Conservation (phyloP, 345 rosid species). For the Salix udensis region DNA sequence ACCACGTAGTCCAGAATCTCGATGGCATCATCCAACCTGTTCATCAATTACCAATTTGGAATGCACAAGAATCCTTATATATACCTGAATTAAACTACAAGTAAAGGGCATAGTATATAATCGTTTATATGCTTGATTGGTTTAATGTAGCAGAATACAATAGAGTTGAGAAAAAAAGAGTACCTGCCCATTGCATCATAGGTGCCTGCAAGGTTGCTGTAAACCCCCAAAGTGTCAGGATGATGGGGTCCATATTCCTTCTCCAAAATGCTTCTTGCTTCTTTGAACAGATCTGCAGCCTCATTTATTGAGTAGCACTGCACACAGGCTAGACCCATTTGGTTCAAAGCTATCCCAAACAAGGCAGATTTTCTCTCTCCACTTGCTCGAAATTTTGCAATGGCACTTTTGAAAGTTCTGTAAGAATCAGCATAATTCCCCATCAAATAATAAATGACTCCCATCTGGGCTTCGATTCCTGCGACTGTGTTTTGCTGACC, state of each 20-base stretch:
- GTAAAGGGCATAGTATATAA: not conserved
- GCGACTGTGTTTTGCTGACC: conserved; percentile 76
- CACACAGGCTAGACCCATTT: conserved; percentile 85
- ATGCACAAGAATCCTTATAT: not conserved
- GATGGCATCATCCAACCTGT: conserved; percentile 89
- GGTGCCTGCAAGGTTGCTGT: conserved; percentile 92
- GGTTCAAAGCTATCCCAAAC: conserved; percentile 82
- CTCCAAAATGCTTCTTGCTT: conserved; percentile 76
- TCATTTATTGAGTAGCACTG: conserved; percentile 69
- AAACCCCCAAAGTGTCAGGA: conserved; percentile 83
- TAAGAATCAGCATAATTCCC: conserved; percentile 71
- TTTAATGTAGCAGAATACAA: not conserved
- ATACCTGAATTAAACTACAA: too few relatives aligned
- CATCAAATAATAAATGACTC: conserved; percentile 84
- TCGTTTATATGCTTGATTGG: too few relatives aligned
- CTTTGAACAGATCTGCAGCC: conserved; percentile 87
- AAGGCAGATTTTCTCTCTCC: conserved; percentile 78
- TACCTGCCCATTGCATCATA: conserved; percentile 99
- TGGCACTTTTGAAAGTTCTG: conserved; percentile 54
- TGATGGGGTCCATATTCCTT: conserved; percentile 89
- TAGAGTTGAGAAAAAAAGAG: not conserved
- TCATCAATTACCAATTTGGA: not conserved
- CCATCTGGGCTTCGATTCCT: conserved; percentile 91
- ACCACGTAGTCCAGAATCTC: conserved; percentile 76
- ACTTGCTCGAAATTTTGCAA: conserved; percentile 60